Base-by-base conservation (phyloP, 2,329 filamentous ascomycete species). In the Botrytis porri region DNA sequence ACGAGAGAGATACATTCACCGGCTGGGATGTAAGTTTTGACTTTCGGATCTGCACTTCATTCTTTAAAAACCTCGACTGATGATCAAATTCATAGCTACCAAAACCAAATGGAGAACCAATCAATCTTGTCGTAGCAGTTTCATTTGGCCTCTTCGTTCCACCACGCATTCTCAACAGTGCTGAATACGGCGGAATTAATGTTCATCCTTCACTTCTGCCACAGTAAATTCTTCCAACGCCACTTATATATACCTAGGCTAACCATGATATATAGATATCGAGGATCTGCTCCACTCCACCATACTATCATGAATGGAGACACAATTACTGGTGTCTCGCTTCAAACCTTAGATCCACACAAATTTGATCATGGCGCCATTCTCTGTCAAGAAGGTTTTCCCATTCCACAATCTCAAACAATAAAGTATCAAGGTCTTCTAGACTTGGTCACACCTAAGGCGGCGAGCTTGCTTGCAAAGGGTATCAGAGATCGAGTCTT, bases 101-200 rank as follows among this genome's bases (percentile, higher is more conserved):
- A 0, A 79, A 80, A 61, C 79, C 84, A 4, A 70, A 83, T 25
- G 80, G 78, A 51, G 78, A 81, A 41, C 77, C 83, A 39, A 89
- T 90, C 76, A 94, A 98, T 81, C 85, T 99, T 73, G 88, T 99
- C 77, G 86, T 98, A 63, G 95, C 95, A 65, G 96, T 98, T 7
- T 98, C 96, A 0, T 99, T 98, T 82, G 96, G 96, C 4, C 87
- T 97, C 12, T 92, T 98, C 75, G 90, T 99, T 1, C 96, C 96
- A 0, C 86, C 87, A 0, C 87, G 93, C 7, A 89, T 98, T 25
- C 85, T 99, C 35, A 84, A 84, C 35, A 83, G 83, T 1, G 88
- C 92, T 37, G 88, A 88, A 77, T 97, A 97, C 82, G 95, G 95
- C 61, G 96, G 96, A 0, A 83, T 99, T 4, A 99, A 99, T 82